phyloP scores from a whole-genome alignment of 176 grass and related monocot species.

The Pharus latifolius region DNA sequence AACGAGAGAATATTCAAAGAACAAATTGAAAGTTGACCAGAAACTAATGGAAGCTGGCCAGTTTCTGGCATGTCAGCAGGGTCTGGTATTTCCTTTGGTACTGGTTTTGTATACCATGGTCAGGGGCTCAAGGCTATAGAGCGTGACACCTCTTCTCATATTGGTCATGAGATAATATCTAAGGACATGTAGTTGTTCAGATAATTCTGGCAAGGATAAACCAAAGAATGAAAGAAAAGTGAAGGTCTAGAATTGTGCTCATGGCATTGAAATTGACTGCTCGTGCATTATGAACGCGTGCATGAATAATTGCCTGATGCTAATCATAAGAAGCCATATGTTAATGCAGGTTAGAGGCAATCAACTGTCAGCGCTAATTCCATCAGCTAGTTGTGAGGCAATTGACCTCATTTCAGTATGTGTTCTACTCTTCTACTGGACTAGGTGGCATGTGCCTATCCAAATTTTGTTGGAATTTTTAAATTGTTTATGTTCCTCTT shows the following conservation, averaged over 20 bases:
- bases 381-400: constrained; percentile 56
- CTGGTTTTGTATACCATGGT: too few relatives aligned
- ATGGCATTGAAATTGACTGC: not conserved
- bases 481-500: not conserved
- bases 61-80: too few relatives aligned
- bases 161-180: too few relatives aligned
- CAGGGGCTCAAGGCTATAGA: too few relatives aligned
- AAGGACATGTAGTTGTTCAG: too few relatives aligned
- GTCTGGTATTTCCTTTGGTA: too few relatives aligned
- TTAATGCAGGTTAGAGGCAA: constrained; percentile 38
- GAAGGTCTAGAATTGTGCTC: not conserved
- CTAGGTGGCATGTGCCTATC: not conserved
- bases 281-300: constrained; percentile 3
- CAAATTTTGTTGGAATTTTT: not conserved
- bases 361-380: constrained; percentile 61
- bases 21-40: too few relatives aligned
- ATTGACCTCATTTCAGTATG: constrained; percentile 79
- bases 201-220: too few relatives aligned
- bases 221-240: not conserved
- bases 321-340: not conserved
- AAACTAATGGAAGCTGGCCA: too few relatives aligned
- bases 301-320: not conserved
- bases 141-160: too few relatives aligned
- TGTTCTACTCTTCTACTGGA: constrained; percentile 15
- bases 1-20: too few relatives aligned